Conservation (phyloP, 768 basidiomycete species). For the Lentinus tigrinus region DNA sequence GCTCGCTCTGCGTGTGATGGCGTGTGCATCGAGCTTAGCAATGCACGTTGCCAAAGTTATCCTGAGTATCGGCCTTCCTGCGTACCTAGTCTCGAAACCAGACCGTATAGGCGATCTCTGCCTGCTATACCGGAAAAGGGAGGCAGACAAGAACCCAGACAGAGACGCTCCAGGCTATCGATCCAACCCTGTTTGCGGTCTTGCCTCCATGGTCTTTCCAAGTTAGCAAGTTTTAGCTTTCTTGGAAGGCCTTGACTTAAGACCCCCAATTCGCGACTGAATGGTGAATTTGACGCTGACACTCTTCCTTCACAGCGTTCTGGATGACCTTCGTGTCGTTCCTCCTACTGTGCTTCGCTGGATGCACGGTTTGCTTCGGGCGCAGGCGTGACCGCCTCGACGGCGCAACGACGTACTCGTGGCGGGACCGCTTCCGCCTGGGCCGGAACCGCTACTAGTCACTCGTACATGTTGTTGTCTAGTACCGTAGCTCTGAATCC, state of each 20-base stretch:
- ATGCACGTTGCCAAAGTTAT: no score
- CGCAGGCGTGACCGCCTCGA: constrained; percentile 55
- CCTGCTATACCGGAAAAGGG: no score
- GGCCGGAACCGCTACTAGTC: not conserved
- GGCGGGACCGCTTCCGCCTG: constrained; percentile 31
- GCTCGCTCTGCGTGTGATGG: no score
- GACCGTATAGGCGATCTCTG: no score
- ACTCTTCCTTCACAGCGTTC: constrained; percentile 47
- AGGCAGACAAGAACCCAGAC: no score
- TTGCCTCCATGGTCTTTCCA: not conserved
- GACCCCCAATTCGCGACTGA: not conserved
- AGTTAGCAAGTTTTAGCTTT: not conserved
- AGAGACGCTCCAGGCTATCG: no score
- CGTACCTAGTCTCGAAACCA: no score
- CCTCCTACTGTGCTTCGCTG: constrained; percentile 61
- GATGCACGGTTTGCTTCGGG: constrained; percentile 70
- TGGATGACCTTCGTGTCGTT: constrained; percentile 73
- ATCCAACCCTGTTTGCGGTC: not conserved
- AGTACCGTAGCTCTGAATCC: no score
- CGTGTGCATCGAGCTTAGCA: no score
- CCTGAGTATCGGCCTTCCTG: no score
- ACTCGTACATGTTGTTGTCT: no score
- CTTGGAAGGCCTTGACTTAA: not conserved
- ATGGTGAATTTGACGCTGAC: not conserved
- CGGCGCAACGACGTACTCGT: constrained; percentile 33